Evolutionary conservation across 2,329 filamentous ascomycete genomes (phyloP), one percentile per base, ranked within the genome.

Genomic region (Didymella lethalis): DNA sequence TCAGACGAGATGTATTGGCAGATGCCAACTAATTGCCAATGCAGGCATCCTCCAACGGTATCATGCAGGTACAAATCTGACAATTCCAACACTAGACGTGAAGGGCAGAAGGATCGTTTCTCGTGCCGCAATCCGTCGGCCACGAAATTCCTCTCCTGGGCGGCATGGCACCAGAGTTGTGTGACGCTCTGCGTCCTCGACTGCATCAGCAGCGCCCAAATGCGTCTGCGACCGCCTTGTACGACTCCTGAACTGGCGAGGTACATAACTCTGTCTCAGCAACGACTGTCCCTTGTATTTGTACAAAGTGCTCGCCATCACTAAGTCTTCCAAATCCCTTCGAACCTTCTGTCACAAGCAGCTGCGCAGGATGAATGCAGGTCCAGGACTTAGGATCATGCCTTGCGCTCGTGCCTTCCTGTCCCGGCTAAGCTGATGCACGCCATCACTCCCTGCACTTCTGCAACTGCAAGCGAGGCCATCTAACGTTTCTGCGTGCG

Each of bases 331-430:
- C 25, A 10, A n/a, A 7, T 46, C 46, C 29, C 40, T 49, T 23
- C 5, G 14, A 20, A 43, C 6, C 31, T 46, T 41, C 18, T 31
- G 44, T 46, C 43, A 36, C 46, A 40, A 45, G 38, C 47, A 49
- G 43, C 31, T 26, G 49, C 23, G 38, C n/a, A 36, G 36, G 44
- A n/a, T 36, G 44, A 46, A 44, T 49, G 48, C 55, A 52, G 54
- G 48, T 48, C 43, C 49, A 36, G 25, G 18, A 25, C 11, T 32
- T 18, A 53, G 48, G 49, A 58, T 45, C 45, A 53, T 49, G 49
- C 45, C 40, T 54, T 26, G 46, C 31, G 56, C 56, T 58, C 56
- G 55, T 58, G 56, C 56, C 56, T 58, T 53, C 56, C 56, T 46
- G n/a, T 49, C 56, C 38, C 40, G 56, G 49, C 40, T 54, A 58